Evolutionary conservation across 768 basidiomycete species (phyloP).

Genomic region (Lenzites betulinus): DNA sequence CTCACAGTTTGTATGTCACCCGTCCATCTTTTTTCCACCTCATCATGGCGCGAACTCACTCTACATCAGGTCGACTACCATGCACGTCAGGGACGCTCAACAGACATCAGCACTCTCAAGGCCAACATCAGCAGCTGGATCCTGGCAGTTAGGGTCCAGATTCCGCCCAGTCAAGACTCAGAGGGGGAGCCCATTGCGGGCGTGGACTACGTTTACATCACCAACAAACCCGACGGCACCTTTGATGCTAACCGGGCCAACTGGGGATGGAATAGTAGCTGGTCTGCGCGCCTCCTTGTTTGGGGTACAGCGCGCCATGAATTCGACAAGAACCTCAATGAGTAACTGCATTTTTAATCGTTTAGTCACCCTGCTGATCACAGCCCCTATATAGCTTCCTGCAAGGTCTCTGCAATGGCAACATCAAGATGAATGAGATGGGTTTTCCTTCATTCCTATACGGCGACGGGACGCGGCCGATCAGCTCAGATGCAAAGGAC

Average conservation of each 20-base stretch:
- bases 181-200: no score
- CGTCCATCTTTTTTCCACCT: not conserved
- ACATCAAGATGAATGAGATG: not conserved
- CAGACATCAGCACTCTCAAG: not conserved
- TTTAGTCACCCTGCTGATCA: not conserved
- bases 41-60: not conserved
- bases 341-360: not conserved
- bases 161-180: not conserved
- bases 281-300: not conserved
- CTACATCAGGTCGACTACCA: not conserved
- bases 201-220: not conserved
- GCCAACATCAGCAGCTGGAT: not conserved
- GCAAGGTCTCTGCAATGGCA: not conserved
- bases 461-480: not conserved
- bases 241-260: not conserved
- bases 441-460: not conserved
- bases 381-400: not conserved
- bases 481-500: not conserved
- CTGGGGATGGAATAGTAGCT: conserved; percentile 2
- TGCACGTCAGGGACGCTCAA: not conserved
- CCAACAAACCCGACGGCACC: not conserved
- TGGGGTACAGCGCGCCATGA: not conserved
- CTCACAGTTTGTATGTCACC: not conserved
- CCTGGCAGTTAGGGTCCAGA: not conserved
- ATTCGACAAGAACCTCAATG: not conserved